Percentiles rank a stretch among this genome's conserved stretches.
phyloP scores from a whole-genome alignment of 1,284 basidiomycete species.

The Ganoderma lucidum region DNA sequence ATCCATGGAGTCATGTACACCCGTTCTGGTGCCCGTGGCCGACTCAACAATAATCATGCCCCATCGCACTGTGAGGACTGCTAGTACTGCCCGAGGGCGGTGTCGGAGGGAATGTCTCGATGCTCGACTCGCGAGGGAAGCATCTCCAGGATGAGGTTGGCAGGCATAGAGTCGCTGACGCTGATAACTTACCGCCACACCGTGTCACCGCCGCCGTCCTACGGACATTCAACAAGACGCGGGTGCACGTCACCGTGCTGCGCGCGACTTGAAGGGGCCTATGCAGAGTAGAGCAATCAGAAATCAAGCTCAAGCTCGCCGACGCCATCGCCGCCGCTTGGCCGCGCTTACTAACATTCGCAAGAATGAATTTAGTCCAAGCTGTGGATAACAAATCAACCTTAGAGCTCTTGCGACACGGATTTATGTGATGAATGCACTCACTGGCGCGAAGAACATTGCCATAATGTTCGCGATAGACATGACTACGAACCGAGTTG shows the following conservation, averaged over 20 bases:
- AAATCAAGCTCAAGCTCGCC: too few relatives aligned
- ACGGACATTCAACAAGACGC: slow-evolving; percentile 6
- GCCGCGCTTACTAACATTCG: not conserved
- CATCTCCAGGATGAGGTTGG: not conserved
- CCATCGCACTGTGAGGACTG: too few relatives aligned
- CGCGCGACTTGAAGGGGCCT: slow-evolving; percentile 3
- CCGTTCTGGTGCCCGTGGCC: too few relatives aligned
- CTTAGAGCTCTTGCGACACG: not conserved
- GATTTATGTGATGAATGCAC: not conserved
- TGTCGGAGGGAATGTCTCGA: not conserved
- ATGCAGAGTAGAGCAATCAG: too few relatives aligned
- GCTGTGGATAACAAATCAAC: not conserved
- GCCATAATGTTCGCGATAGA: not conserved
- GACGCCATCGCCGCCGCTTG: too few relatives aligned
- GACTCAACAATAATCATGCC: too few relatives aligned
- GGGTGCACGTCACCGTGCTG: not conserved
- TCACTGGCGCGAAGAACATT: slow-evolving; percentile 2
- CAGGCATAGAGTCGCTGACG: not conserved
- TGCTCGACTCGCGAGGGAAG: not conserved
- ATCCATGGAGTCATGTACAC: too few relatives aligned
- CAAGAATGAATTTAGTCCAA: not conserved
- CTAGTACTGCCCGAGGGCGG: not conserved
- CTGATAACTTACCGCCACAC: not conserved
- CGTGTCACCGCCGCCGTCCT: not conserved
- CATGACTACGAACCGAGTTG: not conserved